Evolutionary conservation across 202 grass and related monocot genomes (phyloP), one percentile per base, ranked within the genome.

Genomic region (Hordeum pubiflorum): DNA sequence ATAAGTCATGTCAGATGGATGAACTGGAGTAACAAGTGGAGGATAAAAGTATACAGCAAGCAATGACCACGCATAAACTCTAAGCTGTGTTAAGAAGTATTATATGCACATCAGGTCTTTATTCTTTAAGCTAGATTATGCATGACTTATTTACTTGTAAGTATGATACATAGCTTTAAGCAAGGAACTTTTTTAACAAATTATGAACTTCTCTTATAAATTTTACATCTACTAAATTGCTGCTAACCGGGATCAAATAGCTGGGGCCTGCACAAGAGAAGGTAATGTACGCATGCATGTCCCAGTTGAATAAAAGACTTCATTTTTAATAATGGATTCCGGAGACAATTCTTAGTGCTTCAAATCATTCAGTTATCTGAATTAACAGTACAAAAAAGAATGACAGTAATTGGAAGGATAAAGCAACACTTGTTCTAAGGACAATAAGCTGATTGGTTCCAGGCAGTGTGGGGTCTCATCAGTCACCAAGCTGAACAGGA

Each of bases 1-100:
- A 80, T 50, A 79, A 57, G 6, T 7, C 24, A 72, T 4, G 18
- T 90, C 71, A 87, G 84, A 64, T 65, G 18, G 7, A 63, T 23
- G 11, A 76, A 79, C 36, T 44, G 40, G 40, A 71, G 10, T 0
- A 9, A 1, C 72, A 52, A 89, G 22, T 34, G 10, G 14, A 73
- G 14, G 24, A 74, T 8, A 83, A 57, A 78, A 52, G 4, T 10
- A 33, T 73, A 73, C 44, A 54, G 15, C 29, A 23, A 29, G 1
- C 7, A 17, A 46, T 71, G 17, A 27, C 10, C 11, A 68, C 74
- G 50, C 31, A 61, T 56, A 55, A 82, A 76, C 9, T 69, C 22
- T 38, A 21, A 61, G 24, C 22, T 27, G 14, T 0, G 31, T 0
- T 74, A 56, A 82, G 0, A 72, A 72, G 63, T 75, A 36, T 37